A percentile compares a stretch with the other conserved stretches of the same genome.
phyloP scores from a whole-genome alignment of 2,329 filamentous ascomycete genomes.

The Alternaria tenuissima region DNA sequence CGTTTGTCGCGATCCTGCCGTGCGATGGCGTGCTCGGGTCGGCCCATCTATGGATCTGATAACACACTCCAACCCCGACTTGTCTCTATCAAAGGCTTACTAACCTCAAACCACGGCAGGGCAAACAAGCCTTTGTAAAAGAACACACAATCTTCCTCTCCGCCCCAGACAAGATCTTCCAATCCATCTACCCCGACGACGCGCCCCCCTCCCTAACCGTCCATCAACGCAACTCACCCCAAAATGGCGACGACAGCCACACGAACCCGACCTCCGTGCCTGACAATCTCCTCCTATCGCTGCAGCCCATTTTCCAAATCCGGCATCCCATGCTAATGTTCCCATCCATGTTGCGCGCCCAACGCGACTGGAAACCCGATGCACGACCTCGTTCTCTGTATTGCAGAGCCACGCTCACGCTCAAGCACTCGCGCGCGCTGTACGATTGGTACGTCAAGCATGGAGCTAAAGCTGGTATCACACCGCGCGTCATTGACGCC shows the following conservation, averaged over 20 bases:
- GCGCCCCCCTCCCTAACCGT: conserved; percentile 1
- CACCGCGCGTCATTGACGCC: conserved; percentile 24
- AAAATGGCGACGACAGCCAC: not conserved
- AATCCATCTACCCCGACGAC: conserved; percentile 9
- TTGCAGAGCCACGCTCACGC: not conserved
- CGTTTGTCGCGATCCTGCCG: conserved; percentile 7
- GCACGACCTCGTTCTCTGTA: not conserved
- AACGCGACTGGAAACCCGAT: not conserved
- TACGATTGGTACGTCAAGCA: conserved; percentile 25
- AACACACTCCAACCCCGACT: not conserved
- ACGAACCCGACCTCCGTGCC: conserved; percentile 26
- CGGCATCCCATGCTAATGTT: conserved; percentile 27
- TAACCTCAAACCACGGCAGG: conserved; percentile 2
- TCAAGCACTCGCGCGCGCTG: conserved; percentile 6
- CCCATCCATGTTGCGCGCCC: conserved; percentile 22
- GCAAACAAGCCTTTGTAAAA: conserved; percentile 23
- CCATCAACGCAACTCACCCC: conserved; percentile 6
- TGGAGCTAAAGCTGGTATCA: not conserved
- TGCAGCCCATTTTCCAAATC: conserved; percentile 29
- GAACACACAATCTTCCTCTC: conserved; percentile 20
- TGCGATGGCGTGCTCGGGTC: conserved; percentile 17
- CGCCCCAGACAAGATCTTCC: conserved; percentile 20
- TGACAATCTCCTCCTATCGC: conserved; percentile 19
- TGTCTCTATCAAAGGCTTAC: not conserved
- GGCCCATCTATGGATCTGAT: not conserved